Evolutionary conservation across 345 rosid genomes (phyloP).

Genomic region (Gossypium turneri): DNA sequence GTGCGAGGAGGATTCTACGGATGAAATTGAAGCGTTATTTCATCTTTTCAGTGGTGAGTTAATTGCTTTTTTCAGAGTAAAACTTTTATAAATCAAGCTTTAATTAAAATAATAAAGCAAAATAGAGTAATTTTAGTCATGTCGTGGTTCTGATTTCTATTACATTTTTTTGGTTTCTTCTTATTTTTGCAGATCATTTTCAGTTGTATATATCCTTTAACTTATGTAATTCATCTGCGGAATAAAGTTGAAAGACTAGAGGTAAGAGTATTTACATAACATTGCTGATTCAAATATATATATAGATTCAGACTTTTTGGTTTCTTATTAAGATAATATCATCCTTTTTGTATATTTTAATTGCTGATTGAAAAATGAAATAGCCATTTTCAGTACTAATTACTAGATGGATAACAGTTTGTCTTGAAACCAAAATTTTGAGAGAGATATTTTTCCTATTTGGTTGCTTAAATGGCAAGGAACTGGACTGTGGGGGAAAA

Average conservation of each 20-base stretch:
- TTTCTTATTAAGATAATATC: not conserved
- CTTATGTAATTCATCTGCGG: conserved; percentile 46
- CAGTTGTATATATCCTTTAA: conserved; percentile 44
- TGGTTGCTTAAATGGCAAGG: not conserved
- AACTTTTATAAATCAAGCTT: not conserved
- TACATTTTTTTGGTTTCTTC: not conserved
- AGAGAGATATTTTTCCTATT: not conserved
- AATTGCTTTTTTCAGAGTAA: not conserved
- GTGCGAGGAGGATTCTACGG: conserved; percentile 31
- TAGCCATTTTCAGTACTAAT: not conserved
- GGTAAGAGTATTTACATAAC: conserved; percentile 33
- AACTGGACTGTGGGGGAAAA: not conserved
- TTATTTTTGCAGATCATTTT: conserved; percentile 54
- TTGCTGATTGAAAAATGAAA: not conserved
- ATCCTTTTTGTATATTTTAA: not conserved
- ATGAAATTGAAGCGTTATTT: conserved; percentile 34
- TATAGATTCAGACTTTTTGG: not conserved
- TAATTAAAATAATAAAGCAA: not conserved
- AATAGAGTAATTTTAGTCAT: not conserved
- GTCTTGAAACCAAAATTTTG: not conserved
- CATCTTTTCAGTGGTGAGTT: conserved; percentile 33
- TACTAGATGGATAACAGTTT: not conserved
- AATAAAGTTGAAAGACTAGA: conserved; percentile 49
- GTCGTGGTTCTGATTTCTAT: not conserved
- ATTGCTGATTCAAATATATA: not conserved